Conservation (phyloP, 129 eudicot species). For the Arctium lappa region DNA sequence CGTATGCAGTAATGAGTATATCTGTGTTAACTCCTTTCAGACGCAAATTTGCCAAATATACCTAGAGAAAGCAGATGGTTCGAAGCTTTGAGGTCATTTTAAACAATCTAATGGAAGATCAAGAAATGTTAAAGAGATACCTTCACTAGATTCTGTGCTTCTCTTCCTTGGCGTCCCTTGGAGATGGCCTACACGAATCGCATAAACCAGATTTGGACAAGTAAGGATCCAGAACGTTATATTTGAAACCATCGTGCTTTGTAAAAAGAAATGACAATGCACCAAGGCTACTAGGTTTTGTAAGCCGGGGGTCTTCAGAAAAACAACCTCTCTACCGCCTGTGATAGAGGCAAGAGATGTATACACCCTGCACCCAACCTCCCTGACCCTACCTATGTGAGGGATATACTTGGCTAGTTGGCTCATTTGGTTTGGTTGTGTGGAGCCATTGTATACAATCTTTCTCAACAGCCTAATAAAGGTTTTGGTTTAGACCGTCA, state of each 20-base stretch:
- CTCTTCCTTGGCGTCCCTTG: constrained; percentile 93
- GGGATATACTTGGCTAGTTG: too few relatives aligned
- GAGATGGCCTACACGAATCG: constrained; percentile 61
- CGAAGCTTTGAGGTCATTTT: not conserved
- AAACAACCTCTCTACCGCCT: too few relatives aligned
- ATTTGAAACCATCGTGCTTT: not conserved
- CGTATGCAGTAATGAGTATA: constrained; percentile 74
- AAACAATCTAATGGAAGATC: not conserved
- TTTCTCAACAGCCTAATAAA: too few relatives aligned
- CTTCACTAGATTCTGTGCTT: constrained; percentile 80
- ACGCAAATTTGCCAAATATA: constrained; percentile 83
- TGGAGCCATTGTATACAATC: too few relatives aligned
- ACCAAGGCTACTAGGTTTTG: not conserved
- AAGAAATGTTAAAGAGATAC: constrained; percentile 27
- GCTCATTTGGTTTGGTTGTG: too few relatives aligned
- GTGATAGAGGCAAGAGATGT: too few relatives aligned
- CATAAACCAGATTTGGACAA: not conserved
- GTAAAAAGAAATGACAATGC: not conserved
- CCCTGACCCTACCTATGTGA: too few relatives aligned
- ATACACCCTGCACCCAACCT: too few relatives aligned
- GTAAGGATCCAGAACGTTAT: too few relatives aligned
- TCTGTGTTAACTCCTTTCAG: constrained; percentile 91
- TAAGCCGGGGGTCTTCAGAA: too few relatives aligned
- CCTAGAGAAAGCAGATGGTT: constrained; percentile 34
- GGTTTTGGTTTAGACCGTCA: too few relatives aligned